Percentiles rank a stretch among this genome's conserved stretches.
phyloP scores from a whole-genome alignment of 768 basidiomycete genomes.

The Auricularia cornea region DNA sequence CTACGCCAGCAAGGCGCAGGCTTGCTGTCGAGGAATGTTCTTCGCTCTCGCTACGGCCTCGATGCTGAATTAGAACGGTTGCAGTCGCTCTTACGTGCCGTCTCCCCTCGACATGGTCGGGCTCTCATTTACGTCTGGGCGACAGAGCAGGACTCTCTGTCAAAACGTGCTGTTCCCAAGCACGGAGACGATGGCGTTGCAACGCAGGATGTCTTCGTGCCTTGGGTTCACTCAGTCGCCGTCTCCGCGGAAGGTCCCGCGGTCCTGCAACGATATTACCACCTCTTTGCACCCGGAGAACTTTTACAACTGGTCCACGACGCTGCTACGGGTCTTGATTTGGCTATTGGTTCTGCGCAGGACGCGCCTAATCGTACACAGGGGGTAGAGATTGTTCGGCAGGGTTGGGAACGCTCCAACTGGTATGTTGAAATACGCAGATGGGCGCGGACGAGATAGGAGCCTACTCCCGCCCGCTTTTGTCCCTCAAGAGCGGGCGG shows the following conservation, averaged over 20 bases:
- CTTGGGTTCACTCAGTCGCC: constrained; percentile 55
- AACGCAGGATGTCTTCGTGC: constrained; percentile 82
- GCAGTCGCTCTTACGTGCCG: constrained; percentile 55
- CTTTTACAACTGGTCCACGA: constrained; percentile 49
- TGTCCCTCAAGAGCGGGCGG: background rate
- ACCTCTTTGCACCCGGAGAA: constrained; percentile 86
- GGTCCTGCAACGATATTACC: constrained; percentile 86
- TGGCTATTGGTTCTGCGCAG: constrained; percentile 39
- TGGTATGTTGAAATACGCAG: constrained; percentile 71
- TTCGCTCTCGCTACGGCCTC: background rate
- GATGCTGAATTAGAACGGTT: background rate
- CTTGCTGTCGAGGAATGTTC: constrained; percentile 60
- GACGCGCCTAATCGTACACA: constrained; percentile 9
- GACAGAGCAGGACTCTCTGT: constrained; percentile 79
- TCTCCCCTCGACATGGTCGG: constrained; percentile 64
- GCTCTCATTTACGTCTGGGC: constrained; percentile 96
- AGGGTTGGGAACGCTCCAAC: constrained; percentile 85
- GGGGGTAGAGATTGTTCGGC: constrained; percentile 61
- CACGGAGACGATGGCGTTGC: constrained; percentile 17
- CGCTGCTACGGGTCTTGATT: constrained; percentile 51
- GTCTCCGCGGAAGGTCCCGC: constrained; percentile 21
- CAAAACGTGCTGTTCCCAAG: constrained; percentile 60
- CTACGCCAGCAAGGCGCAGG: constrained; percentile 65
- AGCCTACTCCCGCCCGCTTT: background rate
- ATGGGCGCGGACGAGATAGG: constrained; percentile 33